Percentiles rank a stretch among this genome's conserved stretches.
Conservation (phyloP, 1,284 basidiomycete species). For the Cutaneotrichosporon curvatum region DNA sequence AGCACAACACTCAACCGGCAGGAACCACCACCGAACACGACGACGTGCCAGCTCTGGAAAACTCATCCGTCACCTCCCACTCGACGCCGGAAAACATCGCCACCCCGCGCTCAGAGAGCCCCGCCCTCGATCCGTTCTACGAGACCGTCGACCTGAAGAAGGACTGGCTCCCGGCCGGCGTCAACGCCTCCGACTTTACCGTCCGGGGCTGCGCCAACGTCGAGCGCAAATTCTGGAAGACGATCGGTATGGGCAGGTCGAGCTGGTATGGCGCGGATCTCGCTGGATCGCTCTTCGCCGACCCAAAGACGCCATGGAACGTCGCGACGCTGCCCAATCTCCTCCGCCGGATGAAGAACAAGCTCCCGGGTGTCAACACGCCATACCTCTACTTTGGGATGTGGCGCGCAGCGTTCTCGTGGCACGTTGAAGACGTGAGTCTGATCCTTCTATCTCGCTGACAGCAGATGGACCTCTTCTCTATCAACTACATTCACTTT, state of each 20-base stretch:
- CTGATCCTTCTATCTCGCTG: conserved; percentile 12
- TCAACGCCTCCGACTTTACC: conserved; percentile 66
- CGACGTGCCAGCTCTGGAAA: conserved; percentile 27
- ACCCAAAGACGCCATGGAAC: conserved; percentile 80
- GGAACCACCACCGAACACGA: too few relatives aligned
- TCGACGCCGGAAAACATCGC: conserved; percentile 29
- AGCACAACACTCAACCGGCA: too few relatives aligned
- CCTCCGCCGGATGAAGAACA: conserved; percentile 60
- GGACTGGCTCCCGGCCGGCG: conserved; percentile 71
- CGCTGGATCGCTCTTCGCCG: conserved; percentile 71
- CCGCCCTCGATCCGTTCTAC: conserved; percentile 51
- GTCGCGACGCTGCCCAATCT: conserved; percentile 84
- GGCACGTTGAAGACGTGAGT: conserved; percentile 81
- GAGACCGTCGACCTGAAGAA: conserved; percentile 60
- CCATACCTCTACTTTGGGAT: conserved; percentile 98
- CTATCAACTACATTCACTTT: conserved; percentile 99
- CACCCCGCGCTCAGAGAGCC: conserved; percentile 21
- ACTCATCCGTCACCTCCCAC: conserved; percentile 27
- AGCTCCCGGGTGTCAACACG: conserved; percentile 88
- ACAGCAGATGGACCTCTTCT: conserved; percentile 82
- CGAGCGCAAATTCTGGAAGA: conserved; percentile 87
- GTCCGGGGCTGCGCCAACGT: conserved; percentile 77
- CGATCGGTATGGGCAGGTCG: conserved; percentile 62
- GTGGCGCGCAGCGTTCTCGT: conserved; percentile 98
- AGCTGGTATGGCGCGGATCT: conserved; percentile 97